Percentiles rank a stretch among this genome's conserved stretches.
Conservation (phyloP, 768 basidiomycete species). For the Leccinellum rugosiceps region DNA sequence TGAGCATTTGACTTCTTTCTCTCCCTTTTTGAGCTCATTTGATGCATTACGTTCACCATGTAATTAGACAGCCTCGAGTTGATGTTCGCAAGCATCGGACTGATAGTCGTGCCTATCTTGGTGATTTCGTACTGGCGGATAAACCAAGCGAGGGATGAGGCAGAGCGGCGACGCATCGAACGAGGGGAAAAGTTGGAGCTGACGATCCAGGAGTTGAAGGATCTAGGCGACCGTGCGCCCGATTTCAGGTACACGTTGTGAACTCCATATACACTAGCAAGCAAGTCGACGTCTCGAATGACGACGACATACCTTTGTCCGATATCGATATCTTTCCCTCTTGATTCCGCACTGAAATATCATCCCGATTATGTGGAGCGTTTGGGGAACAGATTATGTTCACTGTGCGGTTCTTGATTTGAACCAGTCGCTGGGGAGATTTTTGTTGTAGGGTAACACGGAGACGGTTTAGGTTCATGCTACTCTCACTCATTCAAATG, state of each 20-base stretch:
- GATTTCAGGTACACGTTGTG: conserved; percentile 57
- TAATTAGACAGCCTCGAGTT: conserved; percentile 55
- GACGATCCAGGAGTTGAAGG: conserved; percentile 20
- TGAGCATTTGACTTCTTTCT: conserved; percentile 27
- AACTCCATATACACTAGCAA: background rate
- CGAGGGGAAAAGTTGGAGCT: conserved; percentile 18
- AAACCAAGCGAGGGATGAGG: conserved; percentile 49
- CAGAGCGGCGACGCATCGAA: conserved; percentile 4
- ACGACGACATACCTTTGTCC: background rate
- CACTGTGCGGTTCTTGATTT: background rate
- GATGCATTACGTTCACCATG: background rate
- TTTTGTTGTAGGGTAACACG: background rate
- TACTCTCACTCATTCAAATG: too few relatives aligned
- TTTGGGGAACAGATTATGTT: too few relatives aligned
- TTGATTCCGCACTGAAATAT: background rate
- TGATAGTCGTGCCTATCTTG: conserved; percentile 48
- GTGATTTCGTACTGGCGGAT: conserved; percentile 51
- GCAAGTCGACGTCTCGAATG: background rate
- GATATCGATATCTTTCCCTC: background rate
- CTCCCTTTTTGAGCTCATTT: background rate
- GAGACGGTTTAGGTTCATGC: too few relatives aligned
- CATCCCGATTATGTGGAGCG: too few relatives aligned
- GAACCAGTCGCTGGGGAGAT: background rate
- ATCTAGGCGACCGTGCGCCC: conserved; percentile 59
- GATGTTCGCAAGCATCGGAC: conserved; percentile 66